Evolutionary conservation across 2,329 filamentous ascomycete species (phyloP), one percentile per base, ranked within the genome.

Genomic region (Aspergillus floridensis): DNA sequence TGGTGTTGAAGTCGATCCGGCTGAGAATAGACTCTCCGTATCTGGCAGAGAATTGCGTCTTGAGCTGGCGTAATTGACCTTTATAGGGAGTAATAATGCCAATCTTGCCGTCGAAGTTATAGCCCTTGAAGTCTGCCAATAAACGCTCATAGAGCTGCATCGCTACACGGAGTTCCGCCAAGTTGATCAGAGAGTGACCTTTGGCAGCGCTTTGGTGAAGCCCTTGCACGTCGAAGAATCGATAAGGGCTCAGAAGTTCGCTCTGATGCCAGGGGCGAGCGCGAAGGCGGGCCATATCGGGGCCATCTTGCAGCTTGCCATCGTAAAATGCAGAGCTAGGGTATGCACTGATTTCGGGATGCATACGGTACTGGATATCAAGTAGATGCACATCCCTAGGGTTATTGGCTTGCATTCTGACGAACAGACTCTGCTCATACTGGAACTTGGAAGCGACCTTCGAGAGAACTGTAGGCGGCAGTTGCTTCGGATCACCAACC

Each of bases 281-380:
- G 51, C 95, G 89, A 56, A 96, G 80, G 57, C 79, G 81, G 3
- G 84, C 86, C 93, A 98, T 98, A 65, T 90, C 85, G 61, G 84
- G 84, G 24, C 96, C 95, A 74, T 99, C 92, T 64, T 93, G 81
- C 11, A 99, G 85, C 63, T 87, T 86, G 29, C 91, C 87, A 72
- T 98, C 92, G 77, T 99, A 99, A 78, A 99, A 99, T 54, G 93
- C 89, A 66, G 84, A 81, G 74, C 92, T 96, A 1, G 96, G 95
- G 74, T 97, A 99, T 55, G 81, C 76, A 75, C 92, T 96, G 73
- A 99, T 99, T 66, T 95, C 91, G 0, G 96, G 95, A 77, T 99
- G 95, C 96, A 99, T 99, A 77, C 95, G 95, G 74, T 99, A 99
- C 72, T 99, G 95, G 58, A 90, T 95, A 72, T 98, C 93, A n/a